Percentiles rank a stretch among this genome's conserved stretches.
These are phyloP conservation scores for Blastosporella zonata DNA, from an alignment of 1,284 basidiomycete genomes.

Conservation along the genomic window DNA sequence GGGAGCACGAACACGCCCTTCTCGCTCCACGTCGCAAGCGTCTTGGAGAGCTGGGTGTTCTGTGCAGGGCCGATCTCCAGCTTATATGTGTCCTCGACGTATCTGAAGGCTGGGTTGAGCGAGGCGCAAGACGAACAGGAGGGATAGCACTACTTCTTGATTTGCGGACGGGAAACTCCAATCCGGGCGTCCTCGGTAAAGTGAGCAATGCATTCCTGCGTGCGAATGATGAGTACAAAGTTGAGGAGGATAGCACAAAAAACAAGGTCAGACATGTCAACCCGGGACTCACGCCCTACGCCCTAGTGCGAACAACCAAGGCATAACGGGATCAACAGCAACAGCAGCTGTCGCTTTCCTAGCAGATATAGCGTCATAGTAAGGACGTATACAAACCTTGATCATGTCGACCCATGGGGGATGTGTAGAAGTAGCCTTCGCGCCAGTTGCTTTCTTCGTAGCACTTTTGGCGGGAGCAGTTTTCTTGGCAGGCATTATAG, in stretches of 20 bases:
- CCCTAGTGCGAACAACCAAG: not conserved
- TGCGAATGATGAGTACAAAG: constrained; percentile 4
- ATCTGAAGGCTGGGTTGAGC: constrained; percentile 45
- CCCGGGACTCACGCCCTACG: constrained; percentile 9
- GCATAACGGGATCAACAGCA: not conserved
- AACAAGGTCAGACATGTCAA: not conserved
- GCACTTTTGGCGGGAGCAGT: constrained; percentile 32
- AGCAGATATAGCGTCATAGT: not conserved
- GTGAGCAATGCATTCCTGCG: constrained; percentile 77
- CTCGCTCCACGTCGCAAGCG: constrained; percentile 77
- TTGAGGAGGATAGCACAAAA: not conserved
- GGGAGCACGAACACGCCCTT: constrained; percentile 81
- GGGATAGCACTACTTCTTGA: constrained; percentile 72
- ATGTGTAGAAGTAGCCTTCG: constrained; percentile 46
- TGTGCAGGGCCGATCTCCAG: constrained; percentile 78
- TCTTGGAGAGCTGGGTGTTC: constrained; percentile 77
- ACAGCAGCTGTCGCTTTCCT: not conserved
- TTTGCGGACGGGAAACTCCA: constrained; percentile 87
- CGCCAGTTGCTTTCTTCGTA: constrained; percentile 39
- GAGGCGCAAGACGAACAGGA: not conserved
- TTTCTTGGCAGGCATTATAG: constrained; percentile 35
- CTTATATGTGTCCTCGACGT: constrained; percentile 76
- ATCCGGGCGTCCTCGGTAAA: constrained; percentile 75
- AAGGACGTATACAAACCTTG: constrained; percentile 46
- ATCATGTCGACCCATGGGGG: constrained; percentile 79